Evolutionary conservation across 345 rosid genomes (phyloP).

Genomic region (Melastoma malabathricum): DNA sequence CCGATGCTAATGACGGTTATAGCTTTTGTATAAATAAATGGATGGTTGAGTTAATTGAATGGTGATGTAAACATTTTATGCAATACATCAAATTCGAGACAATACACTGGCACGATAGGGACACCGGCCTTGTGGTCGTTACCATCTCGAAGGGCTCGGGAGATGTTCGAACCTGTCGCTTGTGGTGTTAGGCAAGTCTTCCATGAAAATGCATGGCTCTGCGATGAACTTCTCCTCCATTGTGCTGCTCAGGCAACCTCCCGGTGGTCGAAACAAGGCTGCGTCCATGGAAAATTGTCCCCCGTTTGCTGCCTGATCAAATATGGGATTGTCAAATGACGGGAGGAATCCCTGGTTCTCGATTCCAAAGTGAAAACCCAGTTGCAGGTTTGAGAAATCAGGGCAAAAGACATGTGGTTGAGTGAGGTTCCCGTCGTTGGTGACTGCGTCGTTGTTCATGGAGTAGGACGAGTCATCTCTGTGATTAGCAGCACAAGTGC

Average conservation of each 20-base stretch:
- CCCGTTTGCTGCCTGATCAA: conserved; percentile 15
- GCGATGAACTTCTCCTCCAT: conserved; percentile 3
- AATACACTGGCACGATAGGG: not conserved
- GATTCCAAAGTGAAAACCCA: conserved; percentile 25
- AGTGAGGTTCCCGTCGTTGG: conserved; percentile 13
- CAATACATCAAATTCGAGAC: no score
- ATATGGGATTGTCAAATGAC: conserved; percentile 41
- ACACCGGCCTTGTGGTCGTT: not conserved
- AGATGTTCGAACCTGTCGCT: conserved; percentile 49
- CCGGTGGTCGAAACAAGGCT: conserved; percentile 30
- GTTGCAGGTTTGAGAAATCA: conserved; percentile 17
- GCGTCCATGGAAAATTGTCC: conserved; percentile 24
- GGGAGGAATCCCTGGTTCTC: conserved; percentile 49
- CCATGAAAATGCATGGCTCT: conserved; percentile 39
- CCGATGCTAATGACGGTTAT: no score
- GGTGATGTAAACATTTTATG: no score
- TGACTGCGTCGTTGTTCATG: conserved; percentile 10
- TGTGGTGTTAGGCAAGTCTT: conserved; percentile 62
- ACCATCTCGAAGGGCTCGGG: conserved; percentile 35
- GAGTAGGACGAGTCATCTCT: no score
- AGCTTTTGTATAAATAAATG: no score
- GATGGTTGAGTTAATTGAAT: no score
- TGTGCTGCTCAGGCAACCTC: conserved; percentile 19
- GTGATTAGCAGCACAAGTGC: no score
- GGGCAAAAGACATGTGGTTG: conserved; percentile 13